Conservation (phyloP, 2,329 filamentous ascomycete species). For the Thermoascus crustaceus region DNA sequence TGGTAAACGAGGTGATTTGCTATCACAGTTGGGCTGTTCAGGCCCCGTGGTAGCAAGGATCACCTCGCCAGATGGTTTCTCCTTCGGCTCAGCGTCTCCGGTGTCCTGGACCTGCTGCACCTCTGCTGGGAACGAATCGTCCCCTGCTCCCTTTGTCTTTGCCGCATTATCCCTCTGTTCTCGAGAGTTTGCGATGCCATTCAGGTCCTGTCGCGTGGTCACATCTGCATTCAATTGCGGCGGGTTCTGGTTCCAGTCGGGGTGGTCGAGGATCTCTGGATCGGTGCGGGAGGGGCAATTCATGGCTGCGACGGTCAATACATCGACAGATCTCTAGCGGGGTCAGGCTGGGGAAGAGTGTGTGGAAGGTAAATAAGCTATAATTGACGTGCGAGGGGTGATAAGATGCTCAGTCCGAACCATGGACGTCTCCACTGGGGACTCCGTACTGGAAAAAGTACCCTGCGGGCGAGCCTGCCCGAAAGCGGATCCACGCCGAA, state of each 20-base stretch:
- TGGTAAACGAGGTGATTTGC: slow-evolving; percentile 24
- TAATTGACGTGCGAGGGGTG: slow-evolving; percentile 1
- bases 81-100: not conserved
- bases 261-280: slow-evolving; percentile 43
- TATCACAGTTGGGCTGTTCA: slow-evolving; percentile 21
- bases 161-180: slow-evolving; percentile 36
- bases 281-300: slow-evolving; percentile 59
- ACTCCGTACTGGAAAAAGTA: no score
- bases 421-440: no score
- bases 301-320: slow-evolving; percentile 43
- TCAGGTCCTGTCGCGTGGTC: slow-evolving; percentile 55
- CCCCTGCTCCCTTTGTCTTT: slow-evolving; percentile 13
- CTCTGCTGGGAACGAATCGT: slow-evolving; percentile 17
- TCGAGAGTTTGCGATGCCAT: slow-evolving; percentile 51
- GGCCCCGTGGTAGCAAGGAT: slow-evolving; percentile 19
- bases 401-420: no score
- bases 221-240: slow-evolving; percentile 49
- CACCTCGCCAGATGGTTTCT: slow-evolving; percentile 21
- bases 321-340: no score
- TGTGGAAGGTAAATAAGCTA: no score
- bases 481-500: no score
- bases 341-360: no score
- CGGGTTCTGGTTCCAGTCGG: slow-evolving; percentile 55
- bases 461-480: no score
- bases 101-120: slow-evolving; percentile 14